Base-by-base conservation (phyloP, 352 stramenopile species). In the Phytophthora parvispora region DNA sequence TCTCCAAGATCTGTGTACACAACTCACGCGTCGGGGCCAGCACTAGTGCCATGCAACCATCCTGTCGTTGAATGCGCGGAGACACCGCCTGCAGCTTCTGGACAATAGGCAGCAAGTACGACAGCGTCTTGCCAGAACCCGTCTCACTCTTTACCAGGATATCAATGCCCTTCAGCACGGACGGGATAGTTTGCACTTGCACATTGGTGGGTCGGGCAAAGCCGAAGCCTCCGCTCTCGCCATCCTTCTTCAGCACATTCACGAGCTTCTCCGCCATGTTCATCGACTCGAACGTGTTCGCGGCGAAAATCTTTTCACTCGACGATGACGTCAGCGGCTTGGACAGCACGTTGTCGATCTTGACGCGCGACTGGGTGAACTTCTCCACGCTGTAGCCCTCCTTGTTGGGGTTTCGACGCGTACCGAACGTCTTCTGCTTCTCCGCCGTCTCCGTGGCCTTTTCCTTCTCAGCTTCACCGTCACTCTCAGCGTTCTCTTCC, bases 141-240 rank as follows among this genome's bases (percentile, higher is more conserved):
- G 98, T 99, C 74, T 99, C 97, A 63, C 86, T 97, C 77, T 99
- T 98, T 53, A 99, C 84, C 22, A 99, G 79, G 45, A 99, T 80
- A 74, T 99, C 90, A 53, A 84, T 86, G n/a, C 81, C 81, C 15
- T 76, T 75, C 1, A 95, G 67, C 34, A 94, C 80, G 0, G 73
- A 85, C 8, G 87, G 89, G 50, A 97, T 89, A 5, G 86, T 93
- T 72, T 93, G 80, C 29, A 94, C 87, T 60, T 97, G 90, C 36
- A 97, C 89, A 16, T 77, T 91, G 45, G 90, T 97, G 0, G 87
- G 89, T 7, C 84, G 73, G 1, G 74, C 74, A 60, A 97, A 96
- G 3, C 83, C 90, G 77, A 97, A 95, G 55, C 90, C 90, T 49
- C 81, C 64, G 24, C 38, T 80, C 20, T 68, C 72, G 27, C 36